Evolutionary conservation across 345 rosid species (phyloP), one percentile per base, ranked within the genome.

Genomic region (Eucalyptus viminalis): DNA sequence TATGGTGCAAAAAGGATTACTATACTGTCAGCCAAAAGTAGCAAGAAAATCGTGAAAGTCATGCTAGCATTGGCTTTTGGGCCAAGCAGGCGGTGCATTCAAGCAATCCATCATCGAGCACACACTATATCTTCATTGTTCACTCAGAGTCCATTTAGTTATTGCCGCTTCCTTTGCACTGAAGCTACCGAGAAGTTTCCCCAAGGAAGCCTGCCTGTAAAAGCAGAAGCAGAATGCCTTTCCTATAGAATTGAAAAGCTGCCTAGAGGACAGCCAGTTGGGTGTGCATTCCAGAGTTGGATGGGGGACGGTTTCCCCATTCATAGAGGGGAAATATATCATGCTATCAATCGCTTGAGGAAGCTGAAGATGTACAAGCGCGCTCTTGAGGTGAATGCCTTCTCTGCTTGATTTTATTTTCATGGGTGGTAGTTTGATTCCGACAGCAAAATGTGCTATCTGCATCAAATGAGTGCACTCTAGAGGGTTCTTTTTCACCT

Each of bases 271-370:
- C 95, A 95, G 90, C 89, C 96, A 14, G 95, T 94, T 91, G 96
- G 98, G 54, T 92, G 90, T 60, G 96, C 97, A n/a, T 94, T 96
- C 88, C 99, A 94, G 90, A 94, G 95, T 80, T 97, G 99, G 98
- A 97, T 97, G 98, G 93, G 95, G 6, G 97, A 96, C 83, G 99
- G 99, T 29, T 93, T 92, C 51, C 95, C 99, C 72, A 90, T 96
- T 91, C 99, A 97, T 80, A 92, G 95, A 72, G 98, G 96, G 49
- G 98, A 97, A 87, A 92, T 95, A 80, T 96, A 93, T 89, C 99
- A 97, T 90, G 91, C 97, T n/a, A 92, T 97, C 45, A 97, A 96
- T 87, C 95, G 98, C 11, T 90, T 96, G 90, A 93, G 99, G 90
- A 97, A 95, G 94, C 96, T 94, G 86, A 93, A 94, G 56, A 62